Evolutionary conservation across 179 eudicot genomes (phyloP), one percentile per base, ranked within the genome.

Genomic region (Silene noctiflora): DNA sequence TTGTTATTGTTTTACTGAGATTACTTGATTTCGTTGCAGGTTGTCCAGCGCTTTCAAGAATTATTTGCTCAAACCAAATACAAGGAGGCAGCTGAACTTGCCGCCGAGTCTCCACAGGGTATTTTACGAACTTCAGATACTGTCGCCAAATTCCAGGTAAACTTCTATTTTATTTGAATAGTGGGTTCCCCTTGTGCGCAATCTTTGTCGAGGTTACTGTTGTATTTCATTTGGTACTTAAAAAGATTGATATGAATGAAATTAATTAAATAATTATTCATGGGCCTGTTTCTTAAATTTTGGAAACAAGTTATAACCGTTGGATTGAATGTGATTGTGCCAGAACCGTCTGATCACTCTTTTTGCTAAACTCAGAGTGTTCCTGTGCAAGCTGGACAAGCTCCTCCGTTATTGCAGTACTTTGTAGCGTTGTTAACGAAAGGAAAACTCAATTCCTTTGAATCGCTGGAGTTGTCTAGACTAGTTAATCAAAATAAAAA

Each of bases 71-170:
- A 92, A 84, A 94, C 96, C 42, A 94, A 92, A 84, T 94, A 92
- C 60, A 94, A 94, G 78, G 98, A 94, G 83, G 98, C 98, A 81
- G 98, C 98, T 74, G 98, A 92, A 84, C 98, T 94, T 85, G 98
- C 98, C 75, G 98, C 98, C 20, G 98, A 92, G 82, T 92, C 97
- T 87, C 98, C 98, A 6, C 98, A 92, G 84, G 97, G 98, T 60
- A 88, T 94, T 69, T 91, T 94, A 69, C 91, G 98, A 33, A 94
- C 98, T 39, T 94, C 98, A 75, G 98, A 94, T 75, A 94, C 98
- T 12, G 97, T 94, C 70, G 91, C 97, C 65, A 94, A 94, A 83
- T 94, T 94, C 80, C 98, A 94, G 98, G 98, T 35, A 35, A 35
- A 6, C 42, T 35, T 35, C 42, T 35, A 35, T 35, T 35, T 35